Evolutionary conservation across 75 land plant species (phyloP).

Genomic region (Selaginella tamariscina): DNA sequence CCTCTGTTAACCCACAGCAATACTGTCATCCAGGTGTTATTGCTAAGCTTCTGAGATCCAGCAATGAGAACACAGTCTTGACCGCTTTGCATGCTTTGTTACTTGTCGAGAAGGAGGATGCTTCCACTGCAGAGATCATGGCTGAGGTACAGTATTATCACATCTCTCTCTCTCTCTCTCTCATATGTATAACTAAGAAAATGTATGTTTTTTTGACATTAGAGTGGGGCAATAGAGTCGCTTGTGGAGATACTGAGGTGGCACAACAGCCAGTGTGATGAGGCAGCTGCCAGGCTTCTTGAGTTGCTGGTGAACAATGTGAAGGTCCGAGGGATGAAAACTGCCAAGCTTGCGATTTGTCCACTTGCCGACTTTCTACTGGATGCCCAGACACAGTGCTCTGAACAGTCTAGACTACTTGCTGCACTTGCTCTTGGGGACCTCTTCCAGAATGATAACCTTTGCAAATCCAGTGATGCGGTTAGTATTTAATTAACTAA

Average conservation of each 20-base stretch:
- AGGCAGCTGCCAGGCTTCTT: constrained; percentile 13
- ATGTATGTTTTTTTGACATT: too few species aligned
- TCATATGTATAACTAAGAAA: too few species aligned
- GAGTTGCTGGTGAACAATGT: constrained; percentile 14
- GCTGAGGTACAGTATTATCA: too few species aligned
- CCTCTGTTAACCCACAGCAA: background rate
- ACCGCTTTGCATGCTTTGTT: background rate
- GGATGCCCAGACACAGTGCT: constrained; percentile 12
- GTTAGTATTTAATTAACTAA: too few species aligned
- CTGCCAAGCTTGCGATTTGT: constrained; percentile 12
- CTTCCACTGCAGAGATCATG: background rate
- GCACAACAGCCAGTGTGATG: constrained; percentile 19
- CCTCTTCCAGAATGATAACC: constrained; percentile 13
- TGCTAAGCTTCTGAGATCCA: background rate
- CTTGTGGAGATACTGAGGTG: constrained; percentile 17
- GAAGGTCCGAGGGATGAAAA: constrained; percentile 14
- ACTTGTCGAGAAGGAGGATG: background rate
- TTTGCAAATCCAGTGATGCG: constrained; percentile 9
- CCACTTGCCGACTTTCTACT: constrained; percentile 14
- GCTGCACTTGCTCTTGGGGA: constrained; percentile 21
- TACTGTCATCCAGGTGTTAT: background rate
- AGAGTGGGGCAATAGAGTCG: constrained; percentile 18
- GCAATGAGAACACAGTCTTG: background rate
- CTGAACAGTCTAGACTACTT: constrained; percentile 1
- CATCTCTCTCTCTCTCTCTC: too few species aligned